Evolutionary conservation across 1,284 basidiomycete species (phyloP), one percentile per base, ranked within the genome.

Genomic region (Apiotrichum mycotoxinovorans): DNA sequence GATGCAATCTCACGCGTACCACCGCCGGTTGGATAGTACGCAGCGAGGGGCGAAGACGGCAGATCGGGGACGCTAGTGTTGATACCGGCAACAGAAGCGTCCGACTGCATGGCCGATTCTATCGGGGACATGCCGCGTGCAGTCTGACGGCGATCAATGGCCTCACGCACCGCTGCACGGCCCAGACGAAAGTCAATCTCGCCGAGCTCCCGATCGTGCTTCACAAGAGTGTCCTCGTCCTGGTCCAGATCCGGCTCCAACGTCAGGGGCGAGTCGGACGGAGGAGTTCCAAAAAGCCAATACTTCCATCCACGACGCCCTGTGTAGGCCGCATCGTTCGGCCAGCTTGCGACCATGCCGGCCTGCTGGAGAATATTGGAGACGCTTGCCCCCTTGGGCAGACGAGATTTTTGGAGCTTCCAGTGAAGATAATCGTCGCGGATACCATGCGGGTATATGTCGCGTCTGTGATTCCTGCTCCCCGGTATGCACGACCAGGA

Each of bases 161-260:
- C 73, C 15, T 56, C 56, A 26, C 64, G 58, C 12, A 69, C 73
- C 0, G 72, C 73, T 3, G 56, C 49, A 37, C 68, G 63, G 1
- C 73, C 73, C 3, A 68, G 44, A 22, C 73, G 56, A 48, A 75
- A 75, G 37, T 75, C 66, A n/a, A 75, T 52, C 60, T 75, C 73
- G 30, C 58, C 54, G 12, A 75, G 57, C 40, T 64, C 59, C 54
- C 69, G 67, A 56, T 75, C 70, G n/a, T 64, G 57, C 26, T 55
- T 60, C 23, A 71, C 66, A 25, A 68, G 35, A 1, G 49, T 44
- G 25, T 60, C 43, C 50, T 60, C 62, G 35, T 59, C 54, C 43
- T 56, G 27, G 17, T 33, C 30, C 5, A 22, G 17, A 15, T 35
- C 5, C 23, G 49, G 38, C 12, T 41, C 30, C 20, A 33, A 34